Percentiles rank a stretch among this genome's conserved stretches.
phyloP scores from a whole-genome alignment of 2,329 filamentous ascomycete species.

The Plenodomus lindquistii region DNA sequence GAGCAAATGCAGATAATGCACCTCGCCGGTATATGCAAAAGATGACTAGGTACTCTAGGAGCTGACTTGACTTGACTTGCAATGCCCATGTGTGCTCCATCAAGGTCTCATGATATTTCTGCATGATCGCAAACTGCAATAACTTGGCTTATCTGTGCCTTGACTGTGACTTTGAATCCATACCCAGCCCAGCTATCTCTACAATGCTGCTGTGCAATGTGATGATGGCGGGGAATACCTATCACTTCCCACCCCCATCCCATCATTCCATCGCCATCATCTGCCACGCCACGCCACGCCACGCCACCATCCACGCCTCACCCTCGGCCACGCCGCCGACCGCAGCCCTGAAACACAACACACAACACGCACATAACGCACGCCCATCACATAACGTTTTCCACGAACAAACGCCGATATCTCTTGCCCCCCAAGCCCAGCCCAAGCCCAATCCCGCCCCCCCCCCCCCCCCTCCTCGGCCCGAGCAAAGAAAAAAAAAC shows the following conservation, averaged over 20 bases:
- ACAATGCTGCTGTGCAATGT: no score
- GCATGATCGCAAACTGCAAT: neutral
- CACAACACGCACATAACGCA: no score
- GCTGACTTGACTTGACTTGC: neutral
- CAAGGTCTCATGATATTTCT: neutral
- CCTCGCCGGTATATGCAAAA: constrained; percentile 6
- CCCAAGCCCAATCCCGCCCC: no score
- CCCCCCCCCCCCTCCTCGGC: no score
- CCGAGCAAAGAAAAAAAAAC: no score
- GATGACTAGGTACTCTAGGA: neutral
- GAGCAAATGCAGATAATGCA: constrained; percentile 6
- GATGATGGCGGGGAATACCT: no score
- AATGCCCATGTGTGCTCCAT: neutral
- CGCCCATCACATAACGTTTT: no score
- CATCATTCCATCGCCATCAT: neutral
- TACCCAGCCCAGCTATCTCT: no score
- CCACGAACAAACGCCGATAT: no score
- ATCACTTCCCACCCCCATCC: neutral
- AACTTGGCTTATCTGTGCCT: neutral
- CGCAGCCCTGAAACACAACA: neutral
- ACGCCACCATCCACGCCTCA: neutral
- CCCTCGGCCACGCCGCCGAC: neutral
- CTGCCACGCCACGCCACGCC: neutral
- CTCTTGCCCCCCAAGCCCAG: no score
- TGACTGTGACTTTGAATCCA: constrained; percentile 1